Percentiles rank a stretch among this genome's conserved stretches.
Evolutionary conservation across 1,139 yeast species (phyloP).

Genomic region (Yamadazyma pseudoaaseri): DNA sequence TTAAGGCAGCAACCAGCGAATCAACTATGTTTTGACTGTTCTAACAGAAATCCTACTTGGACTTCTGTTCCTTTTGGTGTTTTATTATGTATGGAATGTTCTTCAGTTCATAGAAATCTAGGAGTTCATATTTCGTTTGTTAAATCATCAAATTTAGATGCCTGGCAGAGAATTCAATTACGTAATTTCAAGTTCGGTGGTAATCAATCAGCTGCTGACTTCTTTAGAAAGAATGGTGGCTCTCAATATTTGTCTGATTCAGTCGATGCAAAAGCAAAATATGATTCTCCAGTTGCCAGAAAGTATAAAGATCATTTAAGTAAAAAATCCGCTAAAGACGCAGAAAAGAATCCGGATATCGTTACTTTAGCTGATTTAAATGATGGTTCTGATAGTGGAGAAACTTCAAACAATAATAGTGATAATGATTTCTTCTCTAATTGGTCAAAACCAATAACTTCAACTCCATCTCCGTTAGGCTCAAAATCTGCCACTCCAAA

Average conservation of each 20-base stretch:
- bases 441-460: slow-evolving; percentile 75
- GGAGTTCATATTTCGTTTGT: slow-evolving; percentile 60
- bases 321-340: slow-evolving; percentile 65
- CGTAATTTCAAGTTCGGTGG: slow-evolving; percentile 93
- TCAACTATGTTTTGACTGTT: slow-evolving; percentile 72
- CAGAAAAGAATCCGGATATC: slow-evolving; percentile 62
- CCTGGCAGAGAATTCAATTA: slow-evolving; percentile 85
- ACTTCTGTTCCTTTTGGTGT: slow-evolving; percentile 51
- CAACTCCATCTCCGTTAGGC: slow-evolving; percentile 50
- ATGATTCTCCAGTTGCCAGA: slow-evolving; percentile 74
- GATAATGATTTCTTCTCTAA: slow-evolving; percentile 78
- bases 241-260: slow-evolving; percentile 54
- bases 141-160: slow-evolving; percentile 85
- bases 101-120: slow-evolving; percentile 49
- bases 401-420: slow-evolving; percentile 22
- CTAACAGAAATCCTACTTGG: slow-evolving; percentile 53
- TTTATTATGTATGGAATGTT: slow-evolving; percentile 48
- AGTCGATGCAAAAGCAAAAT: slow-evolving; percentile 71
- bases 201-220: slow-evolving; percentile 80
- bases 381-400: slow-evolving; percentile 32
- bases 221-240: slow-evolving; percentile 82
- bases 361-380: slow-evolving; percentile 60
- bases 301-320: slow-evolving; percentile 79
- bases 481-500: slow-evolving; percentile 52
- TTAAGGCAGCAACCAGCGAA: slow-evolving; percentile 69